Conservation (phyloP, 441 rosid species). For the Adansonia gregorii region DNA sequence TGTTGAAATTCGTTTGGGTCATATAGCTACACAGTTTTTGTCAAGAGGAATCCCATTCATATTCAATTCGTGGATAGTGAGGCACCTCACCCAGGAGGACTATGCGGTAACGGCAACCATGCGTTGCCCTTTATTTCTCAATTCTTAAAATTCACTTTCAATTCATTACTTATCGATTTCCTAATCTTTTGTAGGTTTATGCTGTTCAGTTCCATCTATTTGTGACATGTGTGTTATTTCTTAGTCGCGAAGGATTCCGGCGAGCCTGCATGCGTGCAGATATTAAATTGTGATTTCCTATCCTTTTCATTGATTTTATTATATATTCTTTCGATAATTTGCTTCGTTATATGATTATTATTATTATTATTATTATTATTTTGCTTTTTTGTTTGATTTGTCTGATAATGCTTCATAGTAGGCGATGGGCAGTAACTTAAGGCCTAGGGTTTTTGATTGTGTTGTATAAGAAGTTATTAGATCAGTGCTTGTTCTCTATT, state of each 20-base stretch:
- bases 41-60: slow-evolving; percentile 92
- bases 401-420: neutral
- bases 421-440: neutral
- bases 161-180: neutral
- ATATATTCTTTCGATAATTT: neutral
- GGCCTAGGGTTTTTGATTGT: neutral
- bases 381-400: neutral
- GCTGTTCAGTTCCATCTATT: slow-evolving; percentile 94
- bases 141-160: neutral
- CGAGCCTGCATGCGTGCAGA: slow-evolving; percentile 91
- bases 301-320: neutral
- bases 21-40: slow-evolving; percentile 78
- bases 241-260: slow-evolving; percentile 96
- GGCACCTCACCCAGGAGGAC: slow-evolving; percentile 79
- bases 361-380: no score
- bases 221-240: slow-evolving; percentile 84
- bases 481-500: neutral
- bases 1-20: slow-evolving; percentile 17
- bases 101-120: slow-evolving; percentile 64
- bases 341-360: neutral
- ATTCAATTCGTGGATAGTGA: slow-evolving; percentile 88
- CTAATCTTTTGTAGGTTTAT: slow-evolving; percentile 53
- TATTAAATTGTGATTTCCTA: slow-evolving; percentile 51
- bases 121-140: neutral
- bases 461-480: neutral